A percentile compares a stretch with the other conserved stretches of the same genome.
phyloP scores from a whole-genome alignment of 2,329 filamentous ascomycete species.

The Fusarium humuli region DNA sequence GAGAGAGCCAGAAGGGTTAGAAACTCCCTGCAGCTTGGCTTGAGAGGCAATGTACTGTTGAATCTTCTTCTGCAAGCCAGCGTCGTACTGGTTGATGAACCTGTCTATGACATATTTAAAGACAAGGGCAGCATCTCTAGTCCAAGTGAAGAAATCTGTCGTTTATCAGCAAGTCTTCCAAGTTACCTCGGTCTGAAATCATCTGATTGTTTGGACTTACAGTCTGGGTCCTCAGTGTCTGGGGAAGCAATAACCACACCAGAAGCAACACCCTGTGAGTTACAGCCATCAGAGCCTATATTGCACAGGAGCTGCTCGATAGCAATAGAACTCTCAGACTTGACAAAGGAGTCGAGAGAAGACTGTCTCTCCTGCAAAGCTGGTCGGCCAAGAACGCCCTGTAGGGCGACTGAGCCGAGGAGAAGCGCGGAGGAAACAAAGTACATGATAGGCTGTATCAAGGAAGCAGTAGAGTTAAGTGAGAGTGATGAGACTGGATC shows the following conservation, averaged over 20 bases:
- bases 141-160: constrained; percentile 83
- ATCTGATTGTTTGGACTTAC: constrained; percentile 53
- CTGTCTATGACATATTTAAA: constrained; percentile 77
- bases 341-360: constrained; percentile 65
- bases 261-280: constrained; percentile 58
- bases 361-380: constrained; percentile 53
- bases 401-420: constrained; percentile 63
- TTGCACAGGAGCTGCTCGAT: constrained; percentile 67
- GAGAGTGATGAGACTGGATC: constrained; percentile 45
- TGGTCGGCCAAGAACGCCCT: constrained; percentile 63
- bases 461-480: constrained; percentile 46
- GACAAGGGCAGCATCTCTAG: constrained; percentile 76
- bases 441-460: constrained; percentile 61
- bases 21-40: constrained; percentile 72
- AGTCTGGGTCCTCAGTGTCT: constrained; percentile 64
- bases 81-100: constrained; percentile 69
- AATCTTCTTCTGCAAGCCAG: constrained; percentile 68
- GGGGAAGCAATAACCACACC: constrained; percentile 70
- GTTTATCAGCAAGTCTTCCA: constrained; percentile 10
- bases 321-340: constrained; percentile 64
- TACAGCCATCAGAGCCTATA: constrained; percentile 66
- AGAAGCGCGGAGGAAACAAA: constrained; percentile 62
- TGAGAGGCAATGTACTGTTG: constrained; percentile 76
- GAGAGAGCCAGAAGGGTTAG: constrained; percentile 74
- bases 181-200: not conserved